Conservation (phyloP, 257 asterid genomes). For the Apocynum venetum region DNA sequence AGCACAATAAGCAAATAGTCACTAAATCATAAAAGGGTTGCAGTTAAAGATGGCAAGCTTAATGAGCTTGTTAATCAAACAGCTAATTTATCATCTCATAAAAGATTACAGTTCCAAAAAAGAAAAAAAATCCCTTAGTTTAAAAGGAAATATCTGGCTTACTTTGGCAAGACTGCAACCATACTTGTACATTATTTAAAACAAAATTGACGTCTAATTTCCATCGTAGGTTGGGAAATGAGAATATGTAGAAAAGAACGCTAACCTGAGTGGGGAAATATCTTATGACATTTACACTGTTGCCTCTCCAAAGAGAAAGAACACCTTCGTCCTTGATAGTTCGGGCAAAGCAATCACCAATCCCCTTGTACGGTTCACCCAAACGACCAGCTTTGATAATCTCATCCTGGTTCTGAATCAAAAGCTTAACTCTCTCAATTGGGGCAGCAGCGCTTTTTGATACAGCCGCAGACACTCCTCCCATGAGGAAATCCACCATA, state of each 20-base stretch:
- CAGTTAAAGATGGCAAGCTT: not conserved
- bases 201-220: not conserved
- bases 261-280: conserved; percentile 81
- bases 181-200: not conserved
- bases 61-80: not conserved
- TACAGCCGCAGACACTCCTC: conserved; percentile 82
- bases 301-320: conserved; percentile 74
- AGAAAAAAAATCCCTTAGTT: not conserved
- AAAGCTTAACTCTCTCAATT: conserved; percentile 74
- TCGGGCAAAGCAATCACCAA: conserved; percentile 60
- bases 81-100: not conserved
- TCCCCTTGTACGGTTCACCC: conserved; percentile 71
- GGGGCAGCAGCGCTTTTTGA: conserved; percentile 80
- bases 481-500: conserved; percentile 73
- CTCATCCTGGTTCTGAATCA: conserved; percentile 79
- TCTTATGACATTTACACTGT: conserved; percentile 65
- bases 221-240: not conserved
- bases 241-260: not conserved
- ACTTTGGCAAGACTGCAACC: not conserved
- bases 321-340: conserved; percentile 71
- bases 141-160: not conserved
- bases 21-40: not conserved
- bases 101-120: not conserved
- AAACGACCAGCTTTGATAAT: conserved; percentile 69
- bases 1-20: conserved; percentile 11